Evolutionary conservation across 2,329 filamentous ascomycete species (phyloP), one percentile per base, ranked within the genome.

Genomic region (Gnomoniopsis sp.): DNA sequence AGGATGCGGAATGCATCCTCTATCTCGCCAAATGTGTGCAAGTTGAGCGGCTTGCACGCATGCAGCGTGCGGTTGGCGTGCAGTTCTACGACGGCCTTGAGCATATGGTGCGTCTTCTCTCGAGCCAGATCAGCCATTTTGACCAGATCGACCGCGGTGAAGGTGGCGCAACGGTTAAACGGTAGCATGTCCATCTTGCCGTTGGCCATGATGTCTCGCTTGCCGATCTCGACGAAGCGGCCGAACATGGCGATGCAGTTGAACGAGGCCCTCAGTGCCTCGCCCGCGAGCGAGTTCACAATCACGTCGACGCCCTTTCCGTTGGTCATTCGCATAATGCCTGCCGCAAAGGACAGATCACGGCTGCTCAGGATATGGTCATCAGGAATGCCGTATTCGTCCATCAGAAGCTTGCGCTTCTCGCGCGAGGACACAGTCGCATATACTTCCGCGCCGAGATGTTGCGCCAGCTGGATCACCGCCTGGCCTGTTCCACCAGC

Each of bases 1-100:
- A 80, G 72, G 22, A 72, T 66, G 3, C 74, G 68, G 60, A 80
- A 77, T 1, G 74, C 73, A 0, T 72, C 65, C 6, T 68, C 67
- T 0, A 78, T 66, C 6, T 68, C 57, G 34, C 23, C 43, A 7
- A 59, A 47, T 22, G 8, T 41, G n/a, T 59, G 49, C 6, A 59
- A 21, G 41, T 55, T 59, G 57, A 59, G 53, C 11, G 57, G 57
- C 41, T 26, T 59, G 47, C 26, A 56, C n/a, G 33, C 57, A 47
- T 52, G 53, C 33, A 56, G 53, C 49, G 51, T 56, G 30, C 53
- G 48, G 21, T 22, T 12, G 33, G 57, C 57, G n/a, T 57, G 55
- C 17, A 57, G 17, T 17, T 57, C 55, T 23, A 57, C 30, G 33
- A 57, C 49, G 17, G 55, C 44, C 41, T 22, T 41, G 41, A 57